Percentiles rank a stretch among this genome's conserved stretches.
Conservation (phyloP, 768 basidiomycete genomes). For the Russula earlei region DNA sequence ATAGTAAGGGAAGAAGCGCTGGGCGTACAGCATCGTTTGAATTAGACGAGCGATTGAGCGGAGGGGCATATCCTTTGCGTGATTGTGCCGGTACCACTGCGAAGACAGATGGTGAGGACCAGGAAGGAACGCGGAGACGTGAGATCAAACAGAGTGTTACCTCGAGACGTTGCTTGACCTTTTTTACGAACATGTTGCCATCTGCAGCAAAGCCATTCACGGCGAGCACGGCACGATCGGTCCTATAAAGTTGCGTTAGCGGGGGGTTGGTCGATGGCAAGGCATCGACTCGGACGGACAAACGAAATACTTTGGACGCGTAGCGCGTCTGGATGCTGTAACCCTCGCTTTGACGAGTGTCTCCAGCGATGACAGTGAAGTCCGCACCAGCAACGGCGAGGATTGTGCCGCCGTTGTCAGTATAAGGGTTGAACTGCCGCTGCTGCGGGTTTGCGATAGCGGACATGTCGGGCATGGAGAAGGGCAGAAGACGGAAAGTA, state of each 20-base stretch:
- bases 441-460: constrained; percentile 33
- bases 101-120: neutral
- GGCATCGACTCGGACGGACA: constrained; percentile 48
- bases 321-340: constrained; percentile 97
- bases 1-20: constrained; percentile 97
- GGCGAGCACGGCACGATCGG: constrained; percentile 85
- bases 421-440: constrained; percentile 78
- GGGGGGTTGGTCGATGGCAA: neutral
- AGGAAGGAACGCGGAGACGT: neutral
- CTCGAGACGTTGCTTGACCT: constrained; percentile 90
- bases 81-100: constrained; percentile 96
- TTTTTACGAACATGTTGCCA: constrained; percentile 96
- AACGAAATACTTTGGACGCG: constrained; percentile 87
- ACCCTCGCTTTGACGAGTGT: constrained; percentile 95
- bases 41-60: constrained; percentile 95
- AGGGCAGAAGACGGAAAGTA: neutral
- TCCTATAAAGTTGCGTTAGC: constrained; percentile 37
- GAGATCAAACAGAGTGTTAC: constrained; percentile 36
- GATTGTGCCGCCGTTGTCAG: constrained; percentile 92
- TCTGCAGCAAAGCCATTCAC: constrained; percentile 98
- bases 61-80: constrained; percentile 95
- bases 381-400: constrained; percentile 90
- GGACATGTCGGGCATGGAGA: constrained; percentile 18
- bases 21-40: constrained; percentile 94
- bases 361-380: constrained; percentile 91